Evolutionary conservation across 768 basidiomycete genomes (phyloP), one percentile per base, ranked within the genome.

Genomic region (Psilocybe azurescens): DNA sequence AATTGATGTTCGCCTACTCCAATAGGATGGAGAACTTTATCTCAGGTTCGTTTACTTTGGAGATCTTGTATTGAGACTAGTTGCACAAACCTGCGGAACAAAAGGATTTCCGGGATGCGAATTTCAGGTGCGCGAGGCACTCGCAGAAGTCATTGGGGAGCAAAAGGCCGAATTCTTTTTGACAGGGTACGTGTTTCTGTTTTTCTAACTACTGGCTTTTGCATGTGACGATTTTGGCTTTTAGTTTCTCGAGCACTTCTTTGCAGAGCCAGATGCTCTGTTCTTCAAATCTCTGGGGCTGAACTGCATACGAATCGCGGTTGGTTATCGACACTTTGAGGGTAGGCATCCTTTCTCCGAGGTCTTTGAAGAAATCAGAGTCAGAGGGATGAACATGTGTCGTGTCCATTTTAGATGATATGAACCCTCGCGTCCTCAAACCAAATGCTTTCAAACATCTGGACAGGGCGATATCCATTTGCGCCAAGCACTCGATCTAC

Each of bases 241-340:
- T 41, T 65, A 92, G 89, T 91, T 93, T 73, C 78, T 93, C 11
- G 88, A 93, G 68, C 86, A 92, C 71, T 94, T 93, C 78, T 94
- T 94, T 80, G 80, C 78, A 56, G 89, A 90, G 20, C 79, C 80
- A 32, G 93, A 93, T 69, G 90, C 90, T 24, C 72, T 76, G 61
- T 91, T 90, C 77, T 93, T 90, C 79, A 87, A 86, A 66, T 86
- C 83, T 46, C 84, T 93, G 13, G 93, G 91, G 0, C 75, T 94
- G 58, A 94, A 94, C 75, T 90, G 87, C 67, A 88, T 93, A 56
- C 87, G 93, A 3, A 76, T 91, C 48, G 83, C 90, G 0, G 84
- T 92, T 73, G 90, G 89, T 69, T 91, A 92, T 69, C 81, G 81
- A 48, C 88, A 90, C 67, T 90, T 91, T 64, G 87, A 90, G 77